These are phyloP conservation scores for Coffea humblotiana DNA, from an alignment of 305 asterid genomes.

Conservation along the genomic window DNA sequence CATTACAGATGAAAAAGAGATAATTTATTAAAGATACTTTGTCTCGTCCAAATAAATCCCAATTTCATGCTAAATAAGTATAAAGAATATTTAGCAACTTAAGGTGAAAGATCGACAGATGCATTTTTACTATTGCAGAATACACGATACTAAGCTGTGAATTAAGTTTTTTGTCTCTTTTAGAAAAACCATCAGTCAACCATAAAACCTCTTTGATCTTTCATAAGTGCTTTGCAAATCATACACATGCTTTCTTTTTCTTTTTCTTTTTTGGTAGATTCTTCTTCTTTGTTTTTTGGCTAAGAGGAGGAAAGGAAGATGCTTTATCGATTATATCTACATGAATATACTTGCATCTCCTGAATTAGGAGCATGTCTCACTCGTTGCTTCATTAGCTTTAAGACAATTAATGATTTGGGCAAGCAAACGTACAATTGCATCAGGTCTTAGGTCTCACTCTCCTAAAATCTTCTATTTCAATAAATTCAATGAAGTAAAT, in stretches of 20 bases:
- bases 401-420: slow-evolving; percentile 74
- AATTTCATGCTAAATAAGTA: no score
- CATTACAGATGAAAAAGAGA: not conserved
- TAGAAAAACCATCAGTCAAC: not conserved
- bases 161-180: not conserved
- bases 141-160: not conserved
- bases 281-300: no score
- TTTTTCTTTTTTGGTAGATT: no score
- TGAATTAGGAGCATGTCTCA: slow-evolving; percentile 66
- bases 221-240: not conserved
- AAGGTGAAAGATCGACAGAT: not conserved
- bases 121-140: not conserved
- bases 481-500: slow-evolving; percentile 57
- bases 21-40: not conserved
- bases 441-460: slow-evolving; percentile 63
- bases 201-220: not conserved
- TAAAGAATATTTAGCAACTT: not conserved
- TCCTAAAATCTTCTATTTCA: slow-evolving; percentile 78
- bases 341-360: slow-evolving; percentile 94
- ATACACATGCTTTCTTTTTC: no score
- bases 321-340: slow-evolving; percentile 60
- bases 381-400: slow-evolving; percentile 91
- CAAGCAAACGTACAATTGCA: slow-evolving; percentile 87
- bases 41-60: not conserved
- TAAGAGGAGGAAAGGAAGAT: not conserved